These are phyloP conservation scores for Trichoderma koningiopsis DNA, from an alignment of 2,329 filamentous ascomycete species.

Conservation along the genomic window DNA sequence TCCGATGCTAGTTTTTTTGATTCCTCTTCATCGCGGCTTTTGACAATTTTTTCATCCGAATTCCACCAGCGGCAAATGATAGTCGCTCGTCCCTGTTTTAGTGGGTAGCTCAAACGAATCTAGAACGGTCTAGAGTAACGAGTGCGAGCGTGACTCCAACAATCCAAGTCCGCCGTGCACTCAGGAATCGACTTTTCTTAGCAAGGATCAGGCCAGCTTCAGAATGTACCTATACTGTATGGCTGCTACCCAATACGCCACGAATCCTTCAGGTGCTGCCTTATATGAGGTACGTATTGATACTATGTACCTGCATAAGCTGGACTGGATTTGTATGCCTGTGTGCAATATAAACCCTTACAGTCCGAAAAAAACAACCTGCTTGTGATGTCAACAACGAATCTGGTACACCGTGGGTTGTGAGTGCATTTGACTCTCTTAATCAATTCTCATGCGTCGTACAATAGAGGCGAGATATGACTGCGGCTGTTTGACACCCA, in stretches of 20 bases:
- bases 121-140: slow-evolving; percentile 26
- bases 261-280: background rate
- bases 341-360: background rate
- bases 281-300: background rate
- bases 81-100: slow-evolving; percentile 23
- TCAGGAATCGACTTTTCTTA: background rate
- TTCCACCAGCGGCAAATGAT: slow-evolving; percentile 1
- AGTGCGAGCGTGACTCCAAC: slow-evolving; percentile 18
- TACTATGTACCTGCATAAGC: background rate
- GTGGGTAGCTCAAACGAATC: slow-evolving; percentile 21
- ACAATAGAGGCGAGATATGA: background rate
- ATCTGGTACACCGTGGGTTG: background rate
- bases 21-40: background rate
- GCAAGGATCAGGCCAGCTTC: background rate
- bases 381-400: background rate
- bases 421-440: background rate
- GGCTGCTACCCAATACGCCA: background rate
- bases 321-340: background rate
- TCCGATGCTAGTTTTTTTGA: background rate
- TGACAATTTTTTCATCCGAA: background rate
- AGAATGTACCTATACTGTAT: background rate
- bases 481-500: background rate
- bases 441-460: background rate
- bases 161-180: background rate
- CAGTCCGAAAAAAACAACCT: background rate